Base-by-base conservation (phyloP, 2,329 filamentous ascomycete species). In the Canariomyces notabilis region DNA sequence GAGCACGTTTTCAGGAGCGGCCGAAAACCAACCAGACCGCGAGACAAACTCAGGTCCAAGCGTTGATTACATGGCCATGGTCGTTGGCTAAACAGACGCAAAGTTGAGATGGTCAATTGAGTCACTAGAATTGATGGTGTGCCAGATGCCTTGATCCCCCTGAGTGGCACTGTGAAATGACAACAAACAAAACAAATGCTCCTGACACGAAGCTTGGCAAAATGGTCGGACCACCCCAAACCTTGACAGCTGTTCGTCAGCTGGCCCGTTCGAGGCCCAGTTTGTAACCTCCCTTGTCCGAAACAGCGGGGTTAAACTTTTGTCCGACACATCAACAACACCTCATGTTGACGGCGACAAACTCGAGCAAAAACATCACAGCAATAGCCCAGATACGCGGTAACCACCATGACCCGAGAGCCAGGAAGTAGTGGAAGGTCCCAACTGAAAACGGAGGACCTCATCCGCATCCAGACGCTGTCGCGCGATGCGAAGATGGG, bases 1-100 rank as follows among this genome's bases (percentile, higher is more conserved):
- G 7, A 63, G 61, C 35, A 43, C 53, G 8, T 19, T 5, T 20
- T 40, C 3, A 31, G 34, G n/a, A 16, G 40, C 5, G 16, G 42
- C 14, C 14, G 19, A 21, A 31, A 18, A 41, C 2, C 14, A n/a
- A 7, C 16, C 11, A 14, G 20, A 14, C 14, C 6, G 4, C 14
- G 5, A 18, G 4, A n/a, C n/a, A n/a, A n/a, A n/a, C n/a, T 21
- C 26, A 29, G 32, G 12, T 33, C 51, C 54, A 6, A 52, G 41
- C 21, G 56, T 63, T 2, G 52, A 63, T 35, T 63, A 63, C 23
- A 44, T 53, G 40, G 53, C 47, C 1, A 58, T 63, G 59, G 49
- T 62, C 1, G 59, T 61, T 41, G 51, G 51, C 5, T 40, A 8
- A 12, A 20, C 14, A 4, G 12, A 36, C 16, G 34, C 11, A n/a